These are phyloP conservation scores for Populus tremula DNA, from an alignment of 345 rosid genomes.

Conservation along the genomic window DNA sequence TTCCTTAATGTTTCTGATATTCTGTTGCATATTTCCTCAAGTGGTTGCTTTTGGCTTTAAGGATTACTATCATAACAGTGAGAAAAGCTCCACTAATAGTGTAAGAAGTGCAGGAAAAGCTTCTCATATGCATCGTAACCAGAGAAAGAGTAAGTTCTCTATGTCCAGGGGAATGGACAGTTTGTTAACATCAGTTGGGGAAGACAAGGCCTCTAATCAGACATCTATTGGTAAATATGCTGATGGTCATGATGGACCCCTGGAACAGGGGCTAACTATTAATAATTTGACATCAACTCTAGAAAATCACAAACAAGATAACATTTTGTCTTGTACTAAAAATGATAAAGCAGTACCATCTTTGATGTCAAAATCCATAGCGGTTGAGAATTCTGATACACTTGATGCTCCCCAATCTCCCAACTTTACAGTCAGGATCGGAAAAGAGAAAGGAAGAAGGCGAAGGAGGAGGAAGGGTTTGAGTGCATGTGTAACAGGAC, in stretches of 20 bases:
- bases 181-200: slow-evolving; percentile 38
- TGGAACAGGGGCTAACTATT: slow-evolving; percentile 9
- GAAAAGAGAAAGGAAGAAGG: slow-evolving; percentile 67
- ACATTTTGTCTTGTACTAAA: background rate
- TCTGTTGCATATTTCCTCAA: slow-evolving; percentile 44
- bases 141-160: slow-evolving; percentile 27
- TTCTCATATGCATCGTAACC: slow-evolving; percentile 26
- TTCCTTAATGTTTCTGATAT: slow-evolving; percentile 41
- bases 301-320: slow-evolving; percentile 17
- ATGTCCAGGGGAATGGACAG: slow-evolving; percentile 42
- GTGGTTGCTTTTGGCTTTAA: slow-evolving; percentile 28
- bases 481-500: slow-evolving; percentile 32
- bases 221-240: slow-evolving; percentile 18
- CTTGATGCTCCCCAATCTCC: slow-evolving; percentile 42
- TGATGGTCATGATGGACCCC: slow-evolving; percentile 17
- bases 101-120: slow-evolving; percentile 39
- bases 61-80: slow-evolving; percentile 31
- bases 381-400: slow-evolving; percentile 22
- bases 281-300: slow-evolving; percentile 14
- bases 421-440: slow-evolving; percentile 52
- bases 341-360: slow-evolving; percentile 21
- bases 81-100: slow-evolving; percentile 29
- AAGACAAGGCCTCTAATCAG: slow-evolving; percentile 31
- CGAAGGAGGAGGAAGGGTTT: slow-evolving; percentile 73
- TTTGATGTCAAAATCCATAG: slow-evolving; percentile 27